Base-by-base conservation (phyloP, 257 asterid genomes). In the Ligustrum vulgare region DNA sequence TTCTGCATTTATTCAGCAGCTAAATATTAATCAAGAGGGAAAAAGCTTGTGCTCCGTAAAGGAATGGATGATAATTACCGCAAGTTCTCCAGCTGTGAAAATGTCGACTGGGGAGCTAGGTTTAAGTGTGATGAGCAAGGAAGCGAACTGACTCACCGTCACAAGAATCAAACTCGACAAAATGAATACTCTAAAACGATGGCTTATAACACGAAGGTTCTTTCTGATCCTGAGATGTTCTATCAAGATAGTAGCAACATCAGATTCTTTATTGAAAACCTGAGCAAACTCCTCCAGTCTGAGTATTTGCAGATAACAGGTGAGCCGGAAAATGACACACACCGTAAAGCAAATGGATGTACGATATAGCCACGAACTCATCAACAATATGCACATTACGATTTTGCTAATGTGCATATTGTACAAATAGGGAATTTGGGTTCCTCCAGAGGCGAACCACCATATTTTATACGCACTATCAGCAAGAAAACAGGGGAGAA, bases 401-500 rank as follows among this genome's bases (percentile, higher is more conserved):
- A 54, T 63, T 72, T 89, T 85, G 89, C 97, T 92, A 73, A 87
- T 51, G 77, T 73, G 73, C 18, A 80, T 81, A 80, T 92, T 92
- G 84, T 81, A 86, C 16, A 93, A 33, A 72, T 89, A 91, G 15
- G 99, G 99, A 33, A 94, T 92, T 72, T 90, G 93, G 34, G 82
- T 82, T 63, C 98, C 98, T 12, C 91, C 90, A 0, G 99, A 91
- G 78, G 84, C 78, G 75, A 92, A 89, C 99, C 99, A 94, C 99
- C 99, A 94, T 75, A 92, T 89, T 81, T 92, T 92, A 89, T 92
- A 91, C 15, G 37, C 86, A 76, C 90, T 66, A 34, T 91, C 97
- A 4, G 80, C 96, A 0, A 88, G 34, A 82, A 92, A 87, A 75
- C 95, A 89, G 62, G 99, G 99, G 69, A 94, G 87, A 11, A 94